phyloP scores from a whole-genome alignment of 441 rosid species.

The Pelargonium australe region DNA sequence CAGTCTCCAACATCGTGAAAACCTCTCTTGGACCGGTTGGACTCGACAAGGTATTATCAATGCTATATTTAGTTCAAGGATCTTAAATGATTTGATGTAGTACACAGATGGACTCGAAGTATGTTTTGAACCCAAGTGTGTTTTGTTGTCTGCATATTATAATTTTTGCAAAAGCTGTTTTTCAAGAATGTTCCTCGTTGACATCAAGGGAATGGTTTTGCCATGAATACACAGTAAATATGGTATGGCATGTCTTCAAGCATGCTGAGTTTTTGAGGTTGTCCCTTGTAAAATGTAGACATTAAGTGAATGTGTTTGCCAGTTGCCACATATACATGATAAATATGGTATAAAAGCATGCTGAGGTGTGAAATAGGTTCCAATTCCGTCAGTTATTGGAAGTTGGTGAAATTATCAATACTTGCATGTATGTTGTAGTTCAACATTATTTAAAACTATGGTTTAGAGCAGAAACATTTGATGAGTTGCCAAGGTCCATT shows the following conservation, averaged over 20 bases:
- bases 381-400: neutral
- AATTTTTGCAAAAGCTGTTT: neutral
- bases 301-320: neutral
- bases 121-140: neutral
- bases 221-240: too few species aligned
- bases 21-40: conserved; percentile 97
- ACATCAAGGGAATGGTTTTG: too few species aligned
- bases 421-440: neutral
- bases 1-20: conserved; percentile 87
- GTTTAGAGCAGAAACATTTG: neutral
- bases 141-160: too few species aligned
- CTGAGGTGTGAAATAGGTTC: neutral
- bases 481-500: neutral
- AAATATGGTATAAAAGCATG: neutral
- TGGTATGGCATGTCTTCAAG: too few species aligned
- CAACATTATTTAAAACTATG: neutral
- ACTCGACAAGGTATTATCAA: conserved; percentile 71
- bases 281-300: neutral
- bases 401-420: neutral
- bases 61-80: neutral
- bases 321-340: neutral
- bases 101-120: neutral
- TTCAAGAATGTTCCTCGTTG: too few species aligned
- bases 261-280: neutral
- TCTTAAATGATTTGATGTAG: neutral